A percentile compares a stretch with the other conserved stretches of the same genome.
phyloP scores from a whole-genome alignment of 352 stramenopile species.

The Phytophthora uliginosa region DNA sequence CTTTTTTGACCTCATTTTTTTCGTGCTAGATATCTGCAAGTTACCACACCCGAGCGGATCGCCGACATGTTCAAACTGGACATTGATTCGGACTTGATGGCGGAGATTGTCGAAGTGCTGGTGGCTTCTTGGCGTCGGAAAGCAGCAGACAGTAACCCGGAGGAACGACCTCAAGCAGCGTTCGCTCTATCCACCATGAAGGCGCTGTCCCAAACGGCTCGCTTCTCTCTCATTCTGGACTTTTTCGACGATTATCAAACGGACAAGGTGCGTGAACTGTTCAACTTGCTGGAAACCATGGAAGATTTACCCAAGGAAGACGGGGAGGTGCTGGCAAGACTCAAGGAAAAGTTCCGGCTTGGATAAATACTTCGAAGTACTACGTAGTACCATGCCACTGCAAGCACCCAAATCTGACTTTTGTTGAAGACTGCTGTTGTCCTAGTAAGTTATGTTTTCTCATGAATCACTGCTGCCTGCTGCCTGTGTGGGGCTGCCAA shows the following conservation, averaged over 20 bases:
- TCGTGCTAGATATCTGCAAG: constrained; percentile 62
- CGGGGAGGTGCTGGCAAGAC: constrained; percentile 13
- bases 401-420: constrained; percentile 8
- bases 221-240: constrained; percentile 72
- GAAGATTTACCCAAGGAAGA: constrained; percentile 12
- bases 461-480: constrained; percentile 18
- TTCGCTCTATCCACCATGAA: constrained; percentile 57
- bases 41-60: constrained; percentile 60
- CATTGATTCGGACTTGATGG: constrained; percentile 80
- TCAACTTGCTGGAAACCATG: constrained; percentile 19
- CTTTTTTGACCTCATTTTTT: background rate
- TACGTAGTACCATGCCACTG: too few species aligned
- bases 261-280: constrained; percentile 50
- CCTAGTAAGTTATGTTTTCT: constrained; percentile 41
- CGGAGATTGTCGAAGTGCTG: constrained; percentile 69
- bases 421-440: constrained; percentile 26
- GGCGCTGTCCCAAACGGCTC: constrained; percentile 51
- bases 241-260: constrained; percentile 82
- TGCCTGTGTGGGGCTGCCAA: constrained; percentile 1
- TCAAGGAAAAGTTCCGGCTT: constrained; percentile 35
- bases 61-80: constrained; percentile 69
- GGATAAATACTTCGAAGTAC: background rate
- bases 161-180: constrained; percentile 14
- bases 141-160: constrained; percentile 1
- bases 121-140: constrained; percentile 37